Evolutionary conservation across 345 rosid genomes (phyloP).

Genomic region (Syzygium aqueum): DNA sequence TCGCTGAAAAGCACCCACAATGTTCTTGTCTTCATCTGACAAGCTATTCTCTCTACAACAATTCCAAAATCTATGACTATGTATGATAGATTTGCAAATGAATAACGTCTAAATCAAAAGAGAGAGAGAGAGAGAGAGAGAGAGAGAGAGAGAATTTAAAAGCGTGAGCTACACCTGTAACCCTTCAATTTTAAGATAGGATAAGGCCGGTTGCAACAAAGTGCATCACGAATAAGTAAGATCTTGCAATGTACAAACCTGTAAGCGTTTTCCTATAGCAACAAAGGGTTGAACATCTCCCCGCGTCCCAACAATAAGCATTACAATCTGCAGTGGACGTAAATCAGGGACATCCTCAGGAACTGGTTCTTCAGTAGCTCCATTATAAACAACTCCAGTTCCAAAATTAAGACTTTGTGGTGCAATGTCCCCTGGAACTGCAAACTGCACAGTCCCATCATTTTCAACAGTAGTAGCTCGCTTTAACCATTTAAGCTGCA

Average conservation of each 20-base stretch:
- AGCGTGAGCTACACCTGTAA: neutral
- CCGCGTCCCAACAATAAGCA: conserved; percentile 60
- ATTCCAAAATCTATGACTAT: neutral
- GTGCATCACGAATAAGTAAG: neutral
- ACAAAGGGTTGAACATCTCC: conserved; percentile 69
- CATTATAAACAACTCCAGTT: conserved; percentile 14
- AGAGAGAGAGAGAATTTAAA: neutral
- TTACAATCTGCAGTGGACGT: conserved; percentile 46
- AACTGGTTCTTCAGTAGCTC: conserved; percentile 14
- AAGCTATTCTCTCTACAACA: neutral
- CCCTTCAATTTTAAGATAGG: neutral
- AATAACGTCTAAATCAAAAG: neutral
- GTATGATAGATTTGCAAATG: neutral
- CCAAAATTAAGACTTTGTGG: conserved; percentile 18
- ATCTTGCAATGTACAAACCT: conserved; percentile 16
- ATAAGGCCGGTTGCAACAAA: neutral
- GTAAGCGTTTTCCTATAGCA: conserved; percentile 55
- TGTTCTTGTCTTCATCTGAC: neutral
- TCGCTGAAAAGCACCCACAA: neutral
- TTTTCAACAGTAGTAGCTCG: conserved; percentile 27
- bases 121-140: neutral
- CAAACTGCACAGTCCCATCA: conserved; percentile 46
- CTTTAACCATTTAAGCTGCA: conserved; percentile 43
- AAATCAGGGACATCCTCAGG: conserved; percentile 6
- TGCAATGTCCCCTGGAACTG: conserved; percentile 31